phyloP scores from a whole-genome alignment of 2,329 filamentous ascomycete species.

The Fusarium camptoceras region DNA sequence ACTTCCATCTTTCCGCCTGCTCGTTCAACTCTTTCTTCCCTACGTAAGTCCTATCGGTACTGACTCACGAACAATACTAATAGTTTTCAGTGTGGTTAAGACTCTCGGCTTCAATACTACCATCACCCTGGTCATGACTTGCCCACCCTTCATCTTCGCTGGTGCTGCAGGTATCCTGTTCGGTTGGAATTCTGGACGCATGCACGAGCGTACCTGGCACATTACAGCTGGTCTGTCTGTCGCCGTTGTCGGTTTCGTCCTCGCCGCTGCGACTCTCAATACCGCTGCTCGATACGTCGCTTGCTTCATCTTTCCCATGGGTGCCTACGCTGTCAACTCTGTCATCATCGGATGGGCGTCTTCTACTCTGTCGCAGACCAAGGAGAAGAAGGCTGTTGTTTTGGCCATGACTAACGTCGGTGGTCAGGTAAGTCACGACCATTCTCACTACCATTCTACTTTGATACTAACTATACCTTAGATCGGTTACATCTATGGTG shows the following conservation, averaged over 20 bases:
- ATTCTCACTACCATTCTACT: accelerated
- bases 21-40: slow-evolving; percentile 61
- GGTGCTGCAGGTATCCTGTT: slow-evolving; percentile 59
- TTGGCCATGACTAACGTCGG: slow-evolving; percentile 62
- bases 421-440: slow-evolving; percentile 46
- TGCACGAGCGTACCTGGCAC: slow-evolving; percentile 63
- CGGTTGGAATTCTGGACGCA: slow-evolving; percentile 62
- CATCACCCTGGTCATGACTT: slow-evolving; percentile 64
- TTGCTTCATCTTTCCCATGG: slow-evolving; percentile 57
- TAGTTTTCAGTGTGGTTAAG: slow-evolving; percentile 54
- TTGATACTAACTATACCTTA: neutral
- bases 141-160: slow-evolving; percentile 64
- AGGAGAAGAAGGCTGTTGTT: slow-evolving; percentile 62
- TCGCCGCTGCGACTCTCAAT: slow-evolving; percentile 54
- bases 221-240: slow-evolving; percentile 58
- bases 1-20: slow-evolving; percentile 64
- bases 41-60: slow-evolving; percentile 40
- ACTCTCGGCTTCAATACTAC: slow-evolving; percentile 62
- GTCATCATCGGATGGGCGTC: slow-evolving; percentile 61
- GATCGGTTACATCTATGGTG: slow-evolving; percentile 63
- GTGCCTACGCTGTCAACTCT: slow-evolving; percentile 59
- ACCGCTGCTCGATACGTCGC: slow-evolving; percentile 55
- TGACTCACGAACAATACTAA: neutral
- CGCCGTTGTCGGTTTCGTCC: slow-evolving; percentile 57
- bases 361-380: slow-evolving; percentile 58